Base-by-base conservation (phyloP, 331 rosid genomes). In the Dryas integrifolia region DNA sequence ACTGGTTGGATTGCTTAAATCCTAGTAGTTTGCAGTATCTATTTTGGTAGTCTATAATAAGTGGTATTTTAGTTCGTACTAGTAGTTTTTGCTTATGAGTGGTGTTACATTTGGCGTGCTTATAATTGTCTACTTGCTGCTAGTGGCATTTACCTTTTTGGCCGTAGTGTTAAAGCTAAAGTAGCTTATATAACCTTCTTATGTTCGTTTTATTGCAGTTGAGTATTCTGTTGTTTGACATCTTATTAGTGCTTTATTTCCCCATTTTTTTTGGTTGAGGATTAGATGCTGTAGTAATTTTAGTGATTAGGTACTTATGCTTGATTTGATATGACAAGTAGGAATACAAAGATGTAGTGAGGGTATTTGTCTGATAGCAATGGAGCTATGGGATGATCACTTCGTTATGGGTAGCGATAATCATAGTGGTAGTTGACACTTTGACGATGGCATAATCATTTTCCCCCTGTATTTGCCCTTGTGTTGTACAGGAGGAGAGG, bases 381-480 rank as follows among this genome's bases (percentile, higher is more conserved):
- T 85, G 92, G 97, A 89, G 87, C 77, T 65, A 69, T 90, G 90
- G 86, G 85, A 78, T 81, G 93, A 72, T 86, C 85, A 84, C 88
- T 82, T 84, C 87, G 77, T 85, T 79, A 81, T 85, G 89, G 88
- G 80, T 92, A 90, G 97, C 86, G 85, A 76, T 92, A 94, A 88
- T 89, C 86, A 78, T 93, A 94, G 90, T 87, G 89, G 85, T 89
- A 88, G 89, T 94, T 78, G 90, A 88, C 85, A 84, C 89, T 91
- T 88, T 94, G 88, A 89, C 79, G 79, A 85, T 91, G 97, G 96
- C 89, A 95, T 95, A 95, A 91, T 87, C 96, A 89, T 91, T 91
- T 92, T 84, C 88, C 92, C 88, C 98, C 96, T 91, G 92, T 88
- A 91, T 94, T 94, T 94, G 96, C 92, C 92, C 97, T 95, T 95